Conservation (phyloP, 2,329 filamentous ascomycete genomes). For the Apiospora rasikravindrae region DNA sequence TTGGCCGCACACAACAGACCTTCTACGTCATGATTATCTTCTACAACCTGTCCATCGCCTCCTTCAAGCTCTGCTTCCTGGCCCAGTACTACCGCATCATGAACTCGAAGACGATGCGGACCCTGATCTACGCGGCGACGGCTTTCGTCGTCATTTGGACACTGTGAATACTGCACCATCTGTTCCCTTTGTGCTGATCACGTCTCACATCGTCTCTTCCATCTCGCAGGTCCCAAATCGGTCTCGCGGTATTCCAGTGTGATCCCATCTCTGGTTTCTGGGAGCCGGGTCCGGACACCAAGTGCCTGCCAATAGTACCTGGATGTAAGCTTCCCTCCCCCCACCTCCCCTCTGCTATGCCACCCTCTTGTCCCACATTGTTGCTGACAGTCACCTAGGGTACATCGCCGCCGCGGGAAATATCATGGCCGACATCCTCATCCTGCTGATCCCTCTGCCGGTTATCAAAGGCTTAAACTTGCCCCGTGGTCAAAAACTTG, state of each 20-base stretch:
- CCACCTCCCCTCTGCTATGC: background rate
- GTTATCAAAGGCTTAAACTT: background rate
- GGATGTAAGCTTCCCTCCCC: background rate
- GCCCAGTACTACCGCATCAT: slow-evolving; percentile 16
- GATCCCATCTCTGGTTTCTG: slow-evolving; percentile 11
- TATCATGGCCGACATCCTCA: background rate
- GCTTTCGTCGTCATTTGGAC: background rate
- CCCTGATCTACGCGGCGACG: background rate
- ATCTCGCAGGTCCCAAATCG: background rate
- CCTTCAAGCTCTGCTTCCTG: slow-evolving; percentile 8
- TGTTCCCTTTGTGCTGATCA: background rate
- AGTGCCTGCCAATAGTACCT: background rate
- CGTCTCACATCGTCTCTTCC: background rate
- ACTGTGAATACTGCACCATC: background rate
- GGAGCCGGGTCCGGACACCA: background rate
- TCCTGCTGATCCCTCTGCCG: background rate
- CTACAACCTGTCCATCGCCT: background rate
- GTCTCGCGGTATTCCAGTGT: background rate
- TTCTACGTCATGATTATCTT: slow-evolving; percentile 9
- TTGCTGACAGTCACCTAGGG: background rate
- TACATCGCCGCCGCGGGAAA: slow-evolving; percentile 4
- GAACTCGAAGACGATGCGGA: background rate
- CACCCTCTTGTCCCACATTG: too few relatives aligned
- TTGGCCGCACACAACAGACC: background rate
- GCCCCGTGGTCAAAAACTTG: background rate